Evolutionary conservation across 2,329 filamentous ascomycete species (phyloP).

Genomic region (Nemania abortiva): DNA sequence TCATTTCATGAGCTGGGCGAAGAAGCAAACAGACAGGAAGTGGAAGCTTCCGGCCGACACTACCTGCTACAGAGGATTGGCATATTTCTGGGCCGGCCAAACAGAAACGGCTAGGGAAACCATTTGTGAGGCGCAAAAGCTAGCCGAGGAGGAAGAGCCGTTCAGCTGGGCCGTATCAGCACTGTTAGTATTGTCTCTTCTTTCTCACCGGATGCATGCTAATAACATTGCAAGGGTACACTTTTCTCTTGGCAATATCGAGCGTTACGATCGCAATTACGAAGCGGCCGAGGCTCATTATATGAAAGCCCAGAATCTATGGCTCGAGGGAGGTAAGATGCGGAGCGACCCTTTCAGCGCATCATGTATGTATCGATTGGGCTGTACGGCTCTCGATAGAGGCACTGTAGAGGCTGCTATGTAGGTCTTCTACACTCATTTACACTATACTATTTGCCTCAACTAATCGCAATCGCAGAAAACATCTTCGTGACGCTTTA

Average conservation of each 20-base stretch:
- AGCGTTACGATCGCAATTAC: background rate
- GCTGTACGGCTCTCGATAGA: background rate
- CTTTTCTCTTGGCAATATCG: background rate
- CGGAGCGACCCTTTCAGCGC: background rate
- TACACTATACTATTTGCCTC: background rate
- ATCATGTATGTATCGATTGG: conserved; percentile 1
- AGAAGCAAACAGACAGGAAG: background rate
- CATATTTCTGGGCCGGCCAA: no score
- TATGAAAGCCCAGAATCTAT: background rate
- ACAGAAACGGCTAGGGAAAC: no score
- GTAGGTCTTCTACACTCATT: background rate
- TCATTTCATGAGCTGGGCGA: background rate
- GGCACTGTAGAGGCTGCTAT: background rate
- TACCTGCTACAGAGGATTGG: no score
- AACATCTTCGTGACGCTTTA: background rate
- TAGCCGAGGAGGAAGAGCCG: no score
- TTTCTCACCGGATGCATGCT: no score
- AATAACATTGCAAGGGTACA: background rate
- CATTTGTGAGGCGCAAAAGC: no score
- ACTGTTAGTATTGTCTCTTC: no score
- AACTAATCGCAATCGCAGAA: background rate
- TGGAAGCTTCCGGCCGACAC: no score
- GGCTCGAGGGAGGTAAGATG: background rate
- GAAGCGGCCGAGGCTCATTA: background rate
- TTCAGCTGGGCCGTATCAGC: background rate